These are phyloP conservation scores for Letharia lupina DNA, from an alignment of 495 filamentous ascomycete genomes.

Conservation along the genomic window DNA sequence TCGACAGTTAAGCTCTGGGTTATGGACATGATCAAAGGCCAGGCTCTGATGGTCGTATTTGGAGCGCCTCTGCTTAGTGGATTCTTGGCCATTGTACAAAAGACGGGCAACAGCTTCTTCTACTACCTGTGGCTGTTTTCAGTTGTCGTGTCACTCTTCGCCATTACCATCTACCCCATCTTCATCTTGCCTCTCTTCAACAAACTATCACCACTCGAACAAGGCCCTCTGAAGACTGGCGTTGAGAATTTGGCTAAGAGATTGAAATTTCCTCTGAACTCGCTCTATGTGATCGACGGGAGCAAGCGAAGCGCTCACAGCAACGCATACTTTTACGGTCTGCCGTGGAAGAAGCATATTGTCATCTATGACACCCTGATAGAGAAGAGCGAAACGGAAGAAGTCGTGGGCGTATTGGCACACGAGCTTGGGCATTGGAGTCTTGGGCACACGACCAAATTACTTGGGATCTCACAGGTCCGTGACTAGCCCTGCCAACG, in stretches of 20 bases:
- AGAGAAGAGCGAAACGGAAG: constrained; percentile 81
- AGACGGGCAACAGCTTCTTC: constrained; percentile 87
- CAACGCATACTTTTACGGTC: constrained; percentile 96
- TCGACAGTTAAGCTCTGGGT: constrained; percentile 84
- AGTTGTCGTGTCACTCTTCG: constrained; percentile 78
- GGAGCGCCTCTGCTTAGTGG: constrained; percentile 80
- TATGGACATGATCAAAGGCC: constrained; percentile 85
- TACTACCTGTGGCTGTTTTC: constrained; percentile 95
- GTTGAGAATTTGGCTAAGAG: constrained; percentile 79
- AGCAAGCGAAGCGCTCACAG: constrained; percentile 95
- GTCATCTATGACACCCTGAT: constrained; percentile 97
- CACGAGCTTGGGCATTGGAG: constrained; percentile 98
- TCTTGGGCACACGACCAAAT: constrained; percentile 83
- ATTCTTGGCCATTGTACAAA: constrained; percentile 84
- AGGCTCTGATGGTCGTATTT: constrained; percentile 68
- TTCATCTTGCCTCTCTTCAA: constrained; percentile 94
- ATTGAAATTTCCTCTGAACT: constrained; percentile 81
- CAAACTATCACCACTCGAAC: constrained; percentile 86
- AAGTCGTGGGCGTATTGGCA: constrained; percentile 89
- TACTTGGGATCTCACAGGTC: constrained; percentile 80
- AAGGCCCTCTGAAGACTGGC: constrained; percentile 75
- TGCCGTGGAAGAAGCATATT: constrained; percentile 99
- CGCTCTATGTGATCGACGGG: constrained; percentile 93
- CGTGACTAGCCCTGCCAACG: constrained; percentile 23
- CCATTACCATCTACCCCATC: constrained; percentile 93